A percentile compares a stretch with the other conserved stretches of the same genome.
These are phyloP conservation scores for Aristolochia californica DNA, from an alignment of 164 flowering plant genomes.

Conservation along the genomic window DNA sequence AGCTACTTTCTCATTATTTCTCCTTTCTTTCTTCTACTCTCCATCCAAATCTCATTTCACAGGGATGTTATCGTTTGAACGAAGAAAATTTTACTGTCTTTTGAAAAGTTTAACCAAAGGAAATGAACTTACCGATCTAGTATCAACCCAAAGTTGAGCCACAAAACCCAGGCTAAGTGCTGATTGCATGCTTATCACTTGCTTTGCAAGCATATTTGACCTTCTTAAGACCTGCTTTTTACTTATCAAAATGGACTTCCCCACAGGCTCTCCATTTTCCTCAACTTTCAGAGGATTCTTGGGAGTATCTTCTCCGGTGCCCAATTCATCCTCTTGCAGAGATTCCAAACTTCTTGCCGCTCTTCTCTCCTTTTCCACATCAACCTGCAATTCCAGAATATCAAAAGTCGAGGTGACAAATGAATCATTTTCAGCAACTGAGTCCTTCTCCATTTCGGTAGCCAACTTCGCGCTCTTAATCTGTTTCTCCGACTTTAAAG, in stretches of 20 bases:
- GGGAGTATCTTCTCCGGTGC: constrained; percentile 3
- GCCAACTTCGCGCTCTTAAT: background rate
- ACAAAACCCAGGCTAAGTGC: constrained; percentile 71
- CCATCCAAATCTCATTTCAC: background rate
- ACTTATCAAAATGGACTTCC: constrained; percentile 16
- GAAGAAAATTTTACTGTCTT: background rate
- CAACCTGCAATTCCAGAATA: constrained; percentile 21
- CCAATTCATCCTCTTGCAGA: constrained; percentile 15
- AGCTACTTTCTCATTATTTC: background rate
- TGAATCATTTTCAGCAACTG: background rate
- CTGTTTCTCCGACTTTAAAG: background rate
- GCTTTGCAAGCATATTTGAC: constrained; percentile 68
- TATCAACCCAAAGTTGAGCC: constrained; percentile 80
- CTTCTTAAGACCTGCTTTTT: constrained; percentile 46
- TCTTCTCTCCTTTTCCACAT: constrained; percentile 11
- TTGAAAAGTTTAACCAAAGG: background rate
- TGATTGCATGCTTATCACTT: constrained; percentile 64
- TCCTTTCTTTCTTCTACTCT: background rate
- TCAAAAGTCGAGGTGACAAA: constrained; percentile 17
- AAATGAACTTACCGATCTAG: constrained; percentile 41
- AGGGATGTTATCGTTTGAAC: background rate
- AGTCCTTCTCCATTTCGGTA: constrained; percentile 4
- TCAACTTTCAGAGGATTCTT: background rate
- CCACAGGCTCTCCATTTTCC: constrained; percentile 9
- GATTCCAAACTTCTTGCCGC: constrained; percentile 1